A percentile compares a stretch with the other conserved stretches of the same genome.
Evolutionary conservation across 768 basidiomycete genomes (phyloP).

Genomic region (Steccherinum ochraceum): DNA sequence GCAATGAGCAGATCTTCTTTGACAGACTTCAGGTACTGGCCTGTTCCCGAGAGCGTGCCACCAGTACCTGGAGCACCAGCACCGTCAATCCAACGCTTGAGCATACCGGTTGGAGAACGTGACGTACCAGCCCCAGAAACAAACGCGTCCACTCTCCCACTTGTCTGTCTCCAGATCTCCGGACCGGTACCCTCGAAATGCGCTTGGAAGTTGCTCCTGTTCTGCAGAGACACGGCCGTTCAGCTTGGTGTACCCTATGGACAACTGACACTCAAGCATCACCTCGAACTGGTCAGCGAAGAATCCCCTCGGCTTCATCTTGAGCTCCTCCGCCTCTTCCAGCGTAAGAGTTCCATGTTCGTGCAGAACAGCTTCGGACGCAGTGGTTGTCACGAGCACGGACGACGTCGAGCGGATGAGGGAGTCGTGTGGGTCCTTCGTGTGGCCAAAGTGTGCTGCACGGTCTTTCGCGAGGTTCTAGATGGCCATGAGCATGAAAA

Average conservation of each 20-base stretch:
- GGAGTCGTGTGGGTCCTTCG: constrained; percentile 19
- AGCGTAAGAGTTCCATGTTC: constrained; percentile 22
- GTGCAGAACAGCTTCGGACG: constrained; percentile 25
- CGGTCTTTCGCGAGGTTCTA: constrained; percentile 85
- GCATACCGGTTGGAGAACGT: background rate
- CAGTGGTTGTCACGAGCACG: constrained; percentile 48
- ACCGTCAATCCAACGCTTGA: too few species aligned
- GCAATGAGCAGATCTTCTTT: constrained; percentile 61
- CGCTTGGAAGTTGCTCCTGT: constrained; percentile 83
- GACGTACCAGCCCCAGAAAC: constrained; percentile 79
- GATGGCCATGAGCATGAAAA: background rate
- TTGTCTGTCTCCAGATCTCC: constrained; percentile 92
- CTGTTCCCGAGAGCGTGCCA: constrained; percentile 87
- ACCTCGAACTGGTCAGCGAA: constrained; percentile 97
- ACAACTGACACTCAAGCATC: too few species aligned
- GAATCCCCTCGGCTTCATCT: constrained; percentile 64
- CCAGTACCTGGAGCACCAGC: constrained; percentile 87
- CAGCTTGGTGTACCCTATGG: background rate
- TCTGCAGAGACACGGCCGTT: constrained; percentile 47
- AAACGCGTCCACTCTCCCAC: constrained; percentile 76
- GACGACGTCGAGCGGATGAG: constrained; percentile 29
- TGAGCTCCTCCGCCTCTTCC: constrained; percentile 35
- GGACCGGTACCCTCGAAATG: constrained; percentile 89
- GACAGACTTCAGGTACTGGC: constrained; percentile 72
- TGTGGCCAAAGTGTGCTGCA: constrained; percentile 65